Evolutionary conservation across 331 rosid genomes (phyloP), one percentile per base, ranked within the genome.

Genomic region (Malus hybrid): DNA sequence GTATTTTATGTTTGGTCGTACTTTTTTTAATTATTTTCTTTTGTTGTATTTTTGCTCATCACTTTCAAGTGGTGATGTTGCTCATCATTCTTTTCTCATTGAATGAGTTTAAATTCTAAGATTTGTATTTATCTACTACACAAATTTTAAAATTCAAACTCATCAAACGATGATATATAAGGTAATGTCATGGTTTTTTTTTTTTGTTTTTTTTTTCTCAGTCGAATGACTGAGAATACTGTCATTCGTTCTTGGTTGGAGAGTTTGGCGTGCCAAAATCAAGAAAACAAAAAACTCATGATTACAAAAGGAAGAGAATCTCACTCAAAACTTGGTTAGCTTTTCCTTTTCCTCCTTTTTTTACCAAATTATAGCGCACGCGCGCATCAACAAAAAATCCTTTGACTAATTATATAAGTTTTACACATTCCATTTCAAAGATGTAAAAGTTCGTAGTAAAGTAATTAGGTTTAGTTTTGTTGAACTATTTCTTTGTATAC

Each of bases 111-210:
- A 9, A 39, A 39, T 39, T 9, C 0, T 39, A 0, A 39, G 0
- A 39, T 39, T 39, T 39, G 0, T 10, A 39, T 39, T 0, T 39
- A 39, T 39, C 1, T 1, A 39, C 1, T 39, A 0, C 3, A 39
- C 4, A 39, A 0, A 39, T 39, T 0, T 39, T 2, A 1, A 39
- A 39, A 39, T 39, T 39, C 3, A 39, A 39, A 39, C 1, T 36
- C 0, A 36, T 36, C 3, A 0, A 36, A 36, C 3, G 3, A 36
- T 36, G 0, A 36, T 36, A 2, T 36, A 36, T 36, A 36, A 36
- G 2, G 10, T 36, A 36, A 0, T 46, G 54, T 36, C 44, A 36
- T 36, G 11, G 3, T 2, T 36, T 8, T 36, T 36, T 36, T 4
- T 36, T 32, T 33, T 6, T 33, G 5, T 8, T 36, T 36, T 36